phyloP scores from a whole-genome alignment of 1,284 basidiomycete species.

The Ceratobasidium sp. region DNA sequence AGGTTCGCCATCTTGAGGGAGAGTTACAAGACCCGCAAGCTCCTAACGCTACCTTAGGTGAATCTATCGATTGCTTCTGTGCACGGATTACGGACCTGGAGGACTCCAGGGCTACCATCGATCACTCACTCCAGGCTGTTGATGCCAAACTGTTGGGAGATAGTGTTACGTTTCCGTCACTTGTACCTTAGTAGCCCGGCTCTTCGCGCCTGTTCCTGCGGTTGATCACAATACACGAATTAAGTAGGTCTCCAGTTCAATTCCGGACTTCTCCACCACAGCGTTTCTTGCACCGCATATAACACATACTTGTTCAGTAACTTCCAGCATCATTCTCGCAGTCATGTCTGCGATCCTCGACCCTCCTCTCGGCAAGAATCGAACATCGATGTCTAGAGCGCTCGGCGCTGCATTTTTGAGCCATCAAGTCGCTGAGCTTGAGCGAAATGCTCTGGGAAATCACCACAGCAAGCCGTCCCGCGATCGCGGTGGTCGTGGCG shows the following conservation, averaged over 20 bases:
- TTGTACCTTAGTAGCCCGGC: no score
- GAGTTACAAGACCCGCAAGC: not conserved
- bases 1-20: not conserved
- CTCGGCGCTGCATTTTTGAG: slow-evolving; percentile 83
- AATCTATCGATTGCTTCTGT: not conserved
- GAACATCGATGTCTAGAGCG: slow-evolving; percentile 71
- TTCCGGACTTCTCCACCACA: no score
- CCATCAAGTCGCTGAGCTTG: slow-evolving; percentile 84
- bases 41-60: not conserved
- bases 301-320: no score
- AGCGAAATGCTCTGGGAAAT: slow-evolving; percentile 65
- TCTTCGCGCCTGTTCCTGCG: no score
- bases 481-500: slow-evolving; percentile 24
- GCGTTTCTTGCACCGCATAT: no score
- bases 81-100: not conserved
- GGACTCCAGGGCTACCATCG: not conserved
- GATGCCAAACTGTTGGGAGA: not conserved
- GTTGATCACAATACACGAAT: no score
- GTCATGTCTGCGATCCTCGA: slow-evolving; percentile 38
- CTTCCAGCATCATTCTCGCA: not conserved
- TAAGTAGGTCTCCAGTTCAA: no score
- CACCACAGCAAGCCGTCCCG: slow-evolving; percentile 8
- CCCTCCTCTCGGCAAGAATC: slow-evolving; percentile 30
- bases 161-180: no score
- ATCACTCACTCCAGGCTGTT: not conserved